phyloP scores from a whole-genome alignment of 2,329 filamentous ascomycete genomes.

The Chalaropsis ovoidea region DNA sequence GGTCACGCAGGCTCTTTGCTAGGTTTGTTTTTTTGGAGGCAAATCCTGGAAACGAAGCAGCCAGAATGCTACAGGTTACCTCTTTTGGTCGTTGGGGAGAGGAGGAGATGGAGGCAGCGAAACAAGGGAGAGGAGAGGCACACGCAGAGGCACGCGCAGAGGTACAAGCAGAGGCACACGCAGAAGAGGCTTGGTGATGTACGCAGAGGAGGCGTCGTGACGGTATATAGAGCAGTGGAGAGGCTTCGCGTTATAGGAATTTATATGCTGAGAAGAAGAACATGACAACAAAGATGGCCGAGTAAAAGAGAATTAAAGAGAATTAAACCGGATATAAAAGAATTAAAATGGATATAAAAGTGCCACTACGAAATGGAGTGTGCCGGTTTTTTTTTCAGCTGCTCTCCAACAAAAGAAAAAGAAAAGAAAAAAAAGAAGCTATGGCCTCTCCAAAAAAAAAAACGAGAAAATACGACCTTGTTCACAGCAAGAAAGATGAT shows the following conservation, averaged over 20 bases:
- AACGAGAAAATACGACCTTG: neutral
- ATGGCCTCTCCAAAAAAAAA: constrained; percentile 2
- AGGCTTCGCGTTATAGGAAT: too few relatives aligned
- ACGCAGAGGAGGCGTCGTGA: neutral
- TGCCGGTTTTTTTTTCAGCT: constrained; percentile 1
- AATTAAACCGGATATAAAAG: neutral
- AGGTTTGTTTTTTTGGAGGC: neutral
- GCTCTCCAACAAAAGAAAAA: neutral
- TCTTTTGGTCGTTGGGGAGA: neutral
- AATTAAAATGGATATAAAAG: neutral
- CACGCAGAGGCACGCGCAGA: too few relatives aligned
- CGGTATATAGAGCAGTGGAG: too few relatives aligned
- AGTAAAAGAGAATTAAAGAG: neutral
- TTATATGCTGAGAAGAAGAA: too few relatives aligned
- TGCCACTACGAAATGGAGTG: neutral
- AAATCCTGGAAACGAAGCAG: neutral
- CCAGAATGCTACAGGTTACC: neutral
- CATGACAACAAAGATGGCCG: too few relatives aligned
- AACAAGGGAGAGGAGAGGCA: neutral
- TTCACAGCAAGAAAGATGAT: too few relatives aligned
- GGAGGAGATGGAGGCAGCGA: neutral
- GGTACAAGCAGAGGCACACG: too few relatives aligned
- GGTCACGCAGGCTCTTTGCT: neutral
- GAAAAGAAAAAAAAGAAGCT: neutral
- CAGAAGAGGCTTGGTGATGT: too few relatives aligned